Evolutionary conservation across 2,329 filamentous ascomycete genomes (phyloP).

Genomic region (Fusarium sp.): DNA sequence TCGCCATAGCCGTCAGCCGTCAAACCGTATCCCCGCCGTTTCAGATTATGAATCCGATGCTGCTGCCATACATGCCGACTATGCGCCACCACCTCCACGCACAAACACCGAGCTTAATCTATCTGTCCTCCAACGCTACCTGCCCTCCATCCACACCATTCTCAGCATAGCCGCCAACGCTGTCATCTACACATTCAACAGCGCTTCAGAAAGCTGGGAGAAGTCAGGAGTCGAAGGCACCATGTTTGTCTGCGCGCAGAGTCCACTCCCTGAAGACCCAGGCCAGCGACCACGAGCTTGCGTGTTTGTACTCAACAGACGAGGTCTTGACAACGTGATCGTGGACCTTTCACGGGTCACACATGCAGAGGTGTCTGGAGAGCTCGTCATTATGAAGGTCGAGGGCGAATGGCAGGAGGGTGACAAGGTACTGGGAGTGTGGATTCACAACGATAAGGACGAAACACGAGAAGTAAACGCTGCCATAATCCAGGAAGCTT

Average conservation of each 20-base stretch:
- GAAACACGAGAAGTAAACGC: constrained; percentile 55
- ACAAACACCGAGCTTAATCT: constrained; percentile 90
- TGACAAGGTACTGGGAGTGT: constrained; percentile 61
- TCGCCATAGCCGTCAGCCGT: constrained; percentile 54
- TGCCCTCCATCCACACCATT: constrained; percentile 77
- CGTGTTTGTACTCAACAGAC: constrained; percentile 79
- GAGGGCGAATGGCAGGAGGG: constrained; percentile 48
- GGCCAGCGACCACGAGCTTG: constrained; percentile 56
- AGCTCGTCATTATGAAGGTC: constrained; percentile 62
- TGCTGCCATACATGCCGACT: constrained; percentile 53
- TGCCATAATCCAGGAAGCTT: constrained; percentile 55
- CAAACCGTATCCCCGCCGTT: constrained; percentile 52
- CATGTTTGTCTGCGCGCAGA: constrained; percentile 82
- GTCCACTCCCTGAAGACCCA: constrained; percentile 51
- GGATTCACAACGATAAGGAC: constrained; percentile 62
- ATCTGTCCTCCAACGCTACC: constrained; percentile 82
- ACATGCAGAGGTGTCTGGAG: constrained; percentile 70
- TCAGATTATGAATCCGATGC: constrained; percentile 76
- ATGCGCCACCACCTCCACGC: constrained; percentile 63
- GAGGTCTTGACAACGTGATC: constrained; percentile 75
- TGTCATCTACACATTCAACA: constrained; percentile 83
- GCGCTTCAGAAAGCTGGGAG: constrained; percentile 76
- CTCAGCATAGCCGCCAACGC: constrained; percentile 85
- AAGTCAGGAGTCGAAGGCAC: constrained; percentile 88
- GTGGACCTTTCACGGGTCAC: constrained; percentile 69